Evolutionary conservation across 1,284 basidiomycete species (phyloP), one percentile per base, ranked within the genome.

Genomic region (Ustilago loliicola): DNA sequence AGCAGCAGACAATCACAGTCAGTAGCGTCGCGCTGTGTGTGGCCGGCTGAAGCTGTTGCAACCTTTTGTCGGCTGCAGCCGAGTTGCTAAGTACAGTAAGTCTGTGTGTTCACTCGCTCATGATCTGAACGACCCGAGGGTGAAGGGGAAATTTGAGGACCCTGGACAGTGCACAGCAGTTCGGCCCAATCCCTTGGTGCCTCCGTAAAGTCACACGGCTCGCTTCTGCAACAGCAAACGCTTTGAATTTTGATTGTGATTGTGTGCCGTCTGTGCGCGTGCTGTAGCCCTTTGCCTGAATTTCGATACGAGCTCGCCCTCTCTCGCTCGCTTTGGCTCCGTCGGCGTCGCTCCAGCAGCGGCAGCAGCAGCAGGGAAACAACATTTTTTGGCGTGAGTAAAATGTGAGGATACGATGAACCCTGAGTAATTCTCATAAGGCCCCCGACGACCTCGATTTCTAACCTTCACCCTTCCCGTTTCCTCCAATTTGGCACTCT

Each of bases 181-280:
- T 38, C 36, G 36, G 36, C 36, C 27, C 38, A 27, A 10, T 19
- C 32, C 32, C 19, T 36, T 38, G 11, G 27, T 21, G 42, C 62
- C 29, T 59, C 56, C 51, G 50, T 66, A 54, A 66, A 66, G 63
- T 58, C 63, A 66, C 63, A 66, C 55, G 63, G 50, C 56, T 53
- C 47, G 10, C 19, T 25, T 25, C 40, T 42, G 40, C 40, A 42
- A 42, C 40, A 42, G n/a, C 40, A 42, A 36, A 57, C 21, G 36
- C 54, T 56, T 38, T 23, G 34, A 27, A 7, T 15, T 38, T 3
- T 38, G 36, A 11, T 7, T 38, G 36, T 15, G 32, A 34, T 34
- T 15, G 7, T 15, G 36, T 48, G 23, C 45, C 45, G 47, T 34
- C 10, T 47, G 47, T 34, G 45, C 13, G 27, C 21, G 4, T 47